A percentile compares a stretch with the other conserved stretches of the same genome.
These are phyloP conservation scores for Brassica balearica DNA, from an alignment of 441 rosid species.

Conservation along the genomic window DNA sequence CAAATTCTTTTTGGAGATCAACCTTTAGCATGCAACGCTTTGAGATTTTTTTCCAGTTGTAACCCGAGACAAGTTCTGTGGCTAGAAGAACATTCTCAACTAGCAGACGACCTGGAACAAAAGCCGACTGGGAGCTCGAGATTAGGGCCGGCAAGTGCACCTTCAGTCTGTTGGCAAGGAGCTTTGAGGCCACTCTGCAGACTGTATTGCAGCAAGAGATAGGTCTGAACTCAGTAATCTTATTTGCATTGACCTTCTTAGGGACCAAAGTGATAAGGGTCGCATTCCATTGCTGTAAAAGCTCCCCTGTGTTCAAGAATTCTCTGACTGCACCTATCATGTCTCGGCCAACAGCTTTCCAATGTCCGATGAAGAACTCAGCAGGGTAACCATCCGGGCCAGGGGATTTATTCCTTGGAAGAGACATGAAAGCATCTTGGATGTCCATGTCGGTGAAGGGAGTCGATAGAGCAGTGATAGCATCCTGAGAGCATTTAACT, in stretches of 20 bases:
- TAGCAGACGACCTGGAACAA: neutral
- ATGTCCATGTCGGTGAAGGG: neutral
- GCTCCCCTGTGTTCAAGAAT: neutral
- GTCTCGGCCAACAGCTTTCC: neutral
- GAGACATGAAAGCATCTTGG: neutral
- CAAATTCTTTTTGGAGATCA: neutral
- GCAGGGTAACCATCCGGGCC: neutral
- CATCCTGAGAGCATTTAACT: no score
- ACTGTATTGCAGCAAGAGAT: neutral
- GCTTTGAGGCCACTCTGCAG: neutral
- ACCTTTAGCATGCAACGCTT: neutral
- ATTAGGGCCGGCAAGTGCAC: neutral
- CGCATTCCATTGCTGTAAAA: neutral
- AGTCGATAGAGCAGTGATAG: neutral
- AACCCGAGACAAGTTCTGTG: neutral
- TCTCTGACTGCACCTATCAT: neutral
- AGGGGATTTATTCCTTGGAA: neutral
- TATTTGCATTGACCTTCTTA: neutral
- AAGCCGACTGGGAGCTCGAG: neutral
- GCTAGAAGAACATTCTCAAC: neutral
- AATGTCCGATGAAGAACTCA: neutral
- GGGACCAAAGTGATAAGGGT: neutral
- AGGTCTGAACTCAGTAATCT: neutral
- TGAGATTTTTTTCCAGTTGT: neutral
- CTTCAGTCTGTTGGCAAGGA: neutral